These are phyloP conservation scores for Helminthosporium solani DNA, from an alignment of 2,329 filamentous ascomycete genomes.

Conservation along the genomic window DNA sequence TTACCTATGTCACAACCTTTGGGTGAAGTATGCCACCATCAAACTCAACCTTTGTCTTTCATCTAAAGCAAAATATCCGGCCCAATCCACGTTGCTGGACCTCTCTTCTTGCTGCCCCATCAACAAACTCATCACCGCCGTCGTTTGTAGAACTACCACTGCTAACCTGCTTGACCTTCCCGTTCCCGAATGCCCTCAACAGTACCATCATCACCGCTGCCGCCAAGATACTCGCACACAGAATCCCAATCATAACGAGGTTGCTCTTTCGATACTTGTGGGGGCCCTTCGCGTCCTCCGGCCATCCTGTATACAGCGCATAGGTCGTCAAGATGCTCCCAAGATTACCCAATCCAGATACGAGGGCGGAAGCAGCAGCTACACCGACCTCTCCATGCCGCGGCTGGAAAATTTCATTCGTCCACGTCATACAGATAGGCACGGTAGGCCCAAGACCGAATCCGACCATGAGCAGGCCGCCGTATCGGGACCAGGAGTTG, in stretches of 20 bases:
- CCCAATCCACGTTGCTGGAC: slow-evolving; percentile 44
- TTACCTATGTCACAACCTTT: too few relatives aligned
- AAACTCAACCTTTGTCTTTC: neutral
- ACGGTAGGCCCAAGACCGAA: slow-evolving; percentile 90
- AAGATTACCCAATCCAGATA: slow-evolving; percentile 83
- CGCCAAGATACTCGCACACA: slow-evolving; percentile 73
- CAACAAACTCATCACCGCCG: slow-evolving; percentile 57
- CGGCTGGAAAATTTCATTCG: slow-evolving; percentile 83
- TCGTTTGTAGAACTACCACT: slow-evolving; percentile 34
- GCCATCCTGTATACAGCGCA: slow-evolving; percentile 85
- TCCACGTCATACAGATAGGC: slow-evolving; percentile 93
- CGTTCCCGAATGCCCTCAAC: slow-evolving; percentile 49
- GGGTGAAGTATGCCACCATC: too few relatives aligned
- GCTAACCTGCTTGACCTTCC: slow-evolving; percentile 39
- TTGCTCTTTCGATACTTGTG: slow-evolving; percentile 80
- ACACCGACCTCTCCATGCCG: slow-evolving; percentile 90
- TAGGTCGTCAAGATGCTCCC: slow-evolving; percentile 87
- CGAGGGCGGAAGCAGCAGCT: slow-evolving; percentile 79
- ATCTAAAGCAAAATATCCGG: slow-evolving; percentile 27
- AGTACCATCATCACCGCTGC: slow-evolving; percentile 68
- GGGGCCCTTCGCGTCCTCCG: slow-evolving; percentile 66
- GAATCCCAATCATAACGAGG: slow-evolving; percentile 82
- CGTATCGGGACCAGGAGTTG: slow-evolving; percentile 80
- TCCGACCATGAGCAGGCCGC: slow-evolving; percentile 83
- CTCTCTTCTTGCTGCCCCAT: slow-evolving; percentile 46